These are phyloP conservation scores for Chytridium lagenaria DNA, from an alignment of 371 early-diverging fungal genomes.

Conservation along the genomic window DNA sequence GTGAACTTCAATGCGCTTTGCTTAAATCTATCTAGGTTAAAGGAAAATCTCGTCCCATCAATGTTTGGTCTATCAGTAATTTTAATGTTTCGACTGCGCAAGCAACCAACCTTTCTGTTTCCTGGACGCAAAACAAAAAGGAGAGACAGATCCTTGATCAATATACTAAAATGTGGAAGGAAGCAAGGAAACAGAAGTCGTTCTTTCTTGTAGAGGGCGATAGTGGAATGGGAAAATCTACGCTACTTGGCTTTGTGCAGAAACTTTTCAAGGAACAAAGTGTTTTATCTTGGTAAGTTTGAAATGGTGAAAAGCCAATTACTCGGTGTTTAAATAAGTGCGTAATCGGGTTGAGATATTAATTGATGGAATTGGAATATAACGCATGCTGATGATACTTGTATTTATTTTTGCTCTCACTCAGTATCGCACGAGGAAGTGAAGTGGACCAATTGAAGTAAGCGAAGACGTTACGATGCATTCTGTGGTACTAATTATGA, in stretches of 20 bases:
- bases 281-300: too few species aligned
- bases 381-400: not conserved
- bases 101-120: not conserved
- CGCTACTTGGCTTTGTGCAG: not conserved
- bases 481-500: not conserved
- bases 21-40: slow-evolving; percentile 1
- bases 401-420: not conserved
- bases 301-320: too few species aligned
- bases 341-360: too few species aligned
- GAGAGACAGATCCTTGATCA: not conserved
- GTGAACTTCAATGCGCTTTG: not conserved
- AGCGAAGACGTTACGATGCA: not conserved
- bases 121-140: not conserved
- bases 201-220: not conserved
- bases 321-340: too few species aligned
- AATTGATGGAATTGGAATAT: too few species aligned
- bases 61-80: not conserved
- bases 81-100: not conserved
- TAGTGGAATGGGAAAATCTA: slow-evolving; percentile 14
- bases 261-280: not conserved
- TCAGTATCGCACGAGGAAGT: not conserved
- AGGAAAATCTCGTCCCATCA: not conserved
- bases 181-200: not conserved
- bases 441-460: not conserved
- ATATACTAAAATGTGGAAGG: not conserved